A percentile compares a stretch with the other conserved stretches of the same genome.
These are phyloP conservation scores for Hyphodiscus sp. DNA, from an alignment of 2,329 filamentous ascomycete genomes.

Conservation along the genomic window DNA sequence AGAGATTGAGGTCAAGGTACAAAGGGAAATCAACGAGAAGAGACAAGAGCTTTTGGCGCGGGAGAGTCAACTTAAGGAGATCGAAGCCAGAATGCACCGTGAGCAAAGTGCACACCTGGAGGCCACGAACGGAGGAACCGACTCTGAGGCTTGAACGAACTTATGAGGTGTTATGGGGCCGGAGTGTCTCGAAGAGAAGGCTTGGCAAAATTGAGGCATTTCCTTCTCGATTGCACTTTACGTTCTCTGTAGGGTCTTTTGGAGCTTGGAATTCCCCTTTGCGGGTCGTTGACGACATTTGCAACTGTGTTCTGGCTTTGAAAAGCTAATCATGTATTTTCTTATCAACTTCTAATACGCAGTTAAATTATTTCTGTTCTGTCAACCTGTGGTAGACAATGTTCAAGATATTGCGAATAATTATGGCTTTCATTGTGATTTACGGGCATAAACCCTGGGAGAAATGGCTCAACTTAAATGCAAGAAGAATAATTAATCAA, in stretches of 20 bases:
- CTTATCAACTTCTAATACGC: conserved; percentile 32
- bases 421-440: conserved; percentile 15
- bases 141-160: conserved; percentile 20
- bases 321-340: conserved; percentile 30
- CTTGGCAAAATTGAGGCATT: conserved; percentile 11
- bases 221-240: conserved; percentile 16
- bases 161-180: conserved; percentile 11
- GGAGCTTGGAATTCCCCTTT: conserved; percentile 26
- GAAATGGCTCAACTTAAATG: not conserved
- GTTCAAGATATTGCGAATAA: conserved; percentile 11
- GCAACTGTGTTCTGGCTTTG: conserved; percentile 27
- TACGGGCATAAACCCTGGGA: conserved; percentile 8
- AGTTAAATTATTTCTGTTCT: conserved; percentile 26
- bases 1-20: conserved; percentile 99
- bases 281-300: conserved; percentile 30
- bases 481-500: not conserved
- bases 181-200: conserved; percentile 6
- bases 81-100: conserved; percentile 94
- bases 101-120: conserved; percentile 55
- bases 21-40: conserved; percentile 99
- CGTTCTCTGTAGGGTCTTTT: conserved; percentile 18
- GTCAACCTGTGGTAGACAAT: conserved; percentile 17
- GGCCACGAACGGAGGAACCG: conserved; percentile 27
- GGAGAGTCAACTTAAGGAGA: conserved; percentile 97
- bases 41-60: conserved; percentile 94